A percentile compares a stretch with the other conserved stretches of the same genome.
Conservation (phyloP, 768 basidiomycete genomes). For the Porpolomopsis calyptriformis region DNA sequence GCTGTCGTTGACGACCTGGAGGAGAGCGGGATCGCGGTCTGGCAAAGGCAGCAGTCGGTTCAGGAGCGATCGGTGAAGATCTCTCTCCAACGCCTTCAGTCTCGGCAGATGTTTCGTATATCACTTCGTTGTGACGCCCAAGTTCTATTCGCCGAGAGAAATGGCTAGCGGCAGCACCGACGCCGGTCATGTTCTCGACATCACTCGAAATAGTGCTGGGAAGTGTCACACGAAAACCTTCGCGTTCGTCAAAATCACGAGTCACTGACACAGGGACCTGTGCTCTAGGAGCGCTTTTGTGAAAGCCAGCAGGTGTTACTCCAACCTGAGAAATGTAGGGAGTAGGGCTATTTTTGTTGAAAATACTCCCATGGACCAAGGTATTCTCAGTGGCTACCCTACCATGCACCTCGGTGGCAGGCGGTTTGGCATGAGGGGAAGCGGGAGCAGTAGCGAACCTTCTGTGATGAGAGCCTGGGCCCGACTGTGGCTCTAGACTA, state of each 20-base stretch:
- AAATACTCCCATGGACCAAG: slow-evolving; percentile 11
- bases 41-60: slow-evolving; percentile 13
- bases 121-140: slow-evolving; percentile 10
- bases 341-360: not conserved
- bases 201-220: slow-evolving; percentile 44
- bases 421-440: slow-evolving; percentile 11
- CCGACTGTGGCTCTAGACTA: slow-evolving; percentile 10
- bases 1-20: slow-evolving; percentile 16
- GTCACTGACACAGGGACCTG: slow-evolving; percentile 55
- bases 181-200: slow-evolving; percentile 56
- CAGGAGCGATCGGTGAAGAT: slow-evolving; percentile 1
- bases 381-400: slow-evolving; percentile 25
- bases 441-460: slow-evolving; percentile 28
- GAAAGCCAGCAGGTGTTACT: slow-evolving; percentile 17
- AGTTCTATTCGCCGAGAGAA: not conserved
- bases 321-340: not conserved
- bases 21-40: slow-evolving; percentile 13
- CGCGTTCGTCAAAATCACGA: slow-evolving; percentile 25
- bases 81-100: not conserved
- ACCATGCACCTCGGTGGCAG: slow-evolving; percentile 13
- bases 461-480: slow-evolving; percentile 22
- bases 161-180: slow-evolving; percentile 31
- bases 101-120: slow-evolving; percentile 24
- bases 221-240: slow-evolving; percentile 31
- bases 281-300: slow-evolving; percentile 54